phyloP scores from a whole-genome alignment of 2,329 filamentous ascomycete species.

The Mariannaea sp. region DNA sequence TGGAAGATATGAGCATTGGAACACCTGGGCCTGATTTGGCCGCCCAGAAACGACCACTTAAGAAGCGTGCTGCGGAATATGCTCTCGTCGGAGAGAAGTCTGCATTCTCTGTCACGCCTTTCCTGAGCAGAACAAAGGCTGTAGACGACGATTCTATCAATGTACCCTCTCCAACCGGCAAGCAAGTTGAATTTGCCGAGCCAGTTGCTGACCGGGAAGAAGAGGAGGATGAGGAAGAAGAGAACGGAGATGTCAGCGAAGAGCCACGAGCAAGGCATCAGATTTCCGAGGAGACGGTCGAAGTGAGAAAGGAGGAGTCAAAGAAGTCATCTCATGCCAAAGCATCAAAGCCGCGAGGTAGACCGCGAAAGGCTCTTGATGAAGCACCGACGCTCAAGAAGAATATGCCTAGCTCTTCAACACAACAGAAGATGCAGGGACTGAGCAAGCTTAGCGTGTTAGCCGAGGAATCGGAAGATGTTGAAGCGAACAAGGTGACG shows the following conservation, averaged over 20 bases:
- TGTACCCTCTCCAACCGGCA: conserved; percentile 30
- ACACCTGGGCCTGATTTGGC: conserved; percentile 52
- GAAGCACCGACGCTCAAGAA: conserved; percentile 53
- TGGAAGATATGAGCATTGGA: conserved; percentile 53
- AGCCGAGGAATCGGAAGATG: conserved; percentile 43
- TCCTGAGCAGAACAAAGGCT: conserved; percentile 75
- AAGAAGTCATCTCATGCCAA: conserved; percentile 29
- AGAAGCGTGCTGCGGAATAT: conserved; percentile 62
- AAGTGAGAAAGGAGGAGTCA: conserved; percentile 5
- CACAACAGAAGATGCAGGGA: conserved; percentile 42
- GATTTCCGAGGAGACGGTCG: conserved; percentile 15
- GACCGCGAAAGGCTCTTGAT: conserved; percentile 50
- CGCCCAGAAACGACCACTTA: conserved; percentile 50
- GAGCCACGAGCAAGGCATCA: conserved; percentile 21
- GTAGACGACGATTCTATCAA: conserved; percentile 48
- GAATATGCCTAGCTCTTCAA: conserved; percentile 47
- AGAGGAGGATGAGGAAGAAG: too few relatives aligned
- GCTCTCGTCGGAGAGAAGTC: conserved; percentile 78
- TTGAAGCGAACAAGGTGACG: conserved; percentile 41
- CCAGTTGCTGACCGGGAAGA: conserved; percentile 45
- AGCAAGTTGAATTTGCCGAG: conserved; percentile 21
- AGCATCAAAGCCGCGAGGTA: conserved; percentile 49
- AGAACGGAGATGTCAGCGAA: conserved; percentile 39
- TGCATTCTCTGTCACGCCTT: conserved; percentile 90
- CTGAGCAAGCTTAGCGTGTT: conserved; percentile 46